Conservation (phyloP, 306 rosid genomes). For the Pterocarpus santalinus region DNA sequence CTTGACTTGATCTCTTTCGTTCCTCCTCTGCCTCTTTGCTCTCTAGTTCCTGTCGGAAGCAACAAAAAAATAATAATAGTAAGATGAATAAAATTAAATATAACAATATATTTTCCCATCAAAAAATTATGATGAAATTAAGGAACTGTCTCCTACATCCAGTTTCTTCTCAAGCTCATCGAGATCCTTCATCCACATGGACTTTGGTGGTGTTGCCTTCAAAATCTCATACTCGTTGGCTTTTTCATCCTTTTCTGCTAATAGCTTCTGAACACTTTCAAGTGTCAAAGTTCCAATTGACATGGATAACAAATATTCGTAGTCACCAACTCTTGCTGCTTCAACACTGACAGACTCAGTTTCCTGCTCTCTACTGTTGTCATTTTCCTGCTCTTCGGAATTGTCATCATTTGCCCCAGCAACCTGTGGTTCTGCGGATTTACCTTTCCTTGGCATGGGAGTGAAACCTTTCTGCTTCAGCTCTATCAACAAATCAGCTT, state of each 20-base stretch:
- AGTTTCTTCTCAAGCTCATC: constrained; percentile 74
- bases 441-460: constrained; percentile 84
- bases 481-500: constrained; percentile 80
- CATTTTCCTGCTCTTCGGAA: constrained; percentile 71
- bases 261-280: constrained; percentile 79
- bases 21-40: constrained; percentile 70
- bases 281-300: constrained; percentile 83
- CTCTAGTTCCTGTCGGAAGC: constrained; percentile 67
- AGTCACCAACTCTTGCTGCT: constrained; percentile 67
- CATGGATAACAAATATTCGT: constrained; percentile 77
- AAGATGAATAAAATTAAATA: background rate
- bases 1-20: constrained; percentile 61
- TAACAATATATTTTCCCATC: too few relatives aligned
- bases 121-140: background rate
- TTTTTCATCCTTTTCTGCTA: constrained; percentile 68
- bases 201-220: constrained; percentile 67
- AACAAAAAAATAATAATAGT: background rate
- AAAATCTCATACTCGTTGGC: constrained; percentile 64
- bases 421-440: constrained; percentile 80
- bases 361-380: constrained; percentile 61
- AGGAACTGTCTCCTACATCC: constrained; percentile 58
- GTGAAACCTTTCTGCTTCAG: constrained; percentile 88
- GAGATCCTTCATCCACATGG: constrained; percentile 87
- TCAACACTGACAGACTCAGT: constrained; percentile 37
- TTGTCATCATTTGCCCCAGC: constrained; percentile 85